Evolutionary conservation across 2,329 filamentous ascomycete species (phyloP), one percentile per base, ranked within the genome.

Genomic region (Ophiostoma montium): DNA sequence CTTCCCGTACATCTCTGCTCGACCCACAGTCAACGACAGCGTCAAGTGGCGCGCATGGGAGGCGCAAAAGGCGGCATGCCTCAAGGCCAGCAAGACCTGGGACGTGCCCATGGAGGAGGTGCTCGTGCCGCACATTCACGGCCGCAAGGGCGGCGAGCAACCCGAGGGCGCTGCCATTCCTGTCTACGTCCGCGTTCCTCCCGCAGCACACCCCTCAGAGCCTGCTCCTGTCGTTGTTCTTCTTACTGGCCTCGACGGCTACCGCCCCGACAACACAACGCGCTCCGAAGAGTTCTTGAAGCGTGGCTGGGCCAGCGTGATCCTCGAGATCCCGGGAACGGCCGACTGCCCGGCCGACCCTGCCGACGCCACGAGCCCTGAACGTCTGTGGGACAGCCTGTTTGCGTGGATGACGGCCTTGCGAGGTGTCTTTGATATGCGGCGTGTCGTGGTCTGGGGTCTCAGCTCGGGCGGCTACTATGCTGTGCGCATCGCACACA

Each of bases 401-500:
- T 62, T 85, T 3, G 71, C 71, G 32, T 84, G 79, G 72, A 66
- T 82, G 68, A 63, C 59, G 2, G 50, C 59, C 3, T 63, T 74
- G 6, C 38, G 43, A 62, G 66, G 1, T 30, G 58, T 65, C 30
- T 77, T 83, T 56, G 72, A 84, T 59, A 74, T 74, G 69, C 56
- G 58, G 1, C 70, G 68, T 32, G 63, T 85, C 8, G 62, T 79
- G 52, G 74, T 71, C 43, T 84, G 80, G 80, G 81, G 80, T 0
- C 63, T 84, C 32, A 80, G 75, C 54, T 70, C 74, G 0, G 81
- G 81, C 30, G 80, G 80, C 0, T 84, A 83, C 67, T 82, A 84
- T 62, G 80, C 80, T 18, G 68, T 80, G 35, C 72, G 80, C 16
- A 69, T 77, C n/a, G 80, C 80, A 41, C 78, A 83, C 61, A 84